These are phyloP conservation scores for Termitomyces sp. DNA, from an alignment of 768 basidiomycete species.

Conservation along the genomic window DNA sequence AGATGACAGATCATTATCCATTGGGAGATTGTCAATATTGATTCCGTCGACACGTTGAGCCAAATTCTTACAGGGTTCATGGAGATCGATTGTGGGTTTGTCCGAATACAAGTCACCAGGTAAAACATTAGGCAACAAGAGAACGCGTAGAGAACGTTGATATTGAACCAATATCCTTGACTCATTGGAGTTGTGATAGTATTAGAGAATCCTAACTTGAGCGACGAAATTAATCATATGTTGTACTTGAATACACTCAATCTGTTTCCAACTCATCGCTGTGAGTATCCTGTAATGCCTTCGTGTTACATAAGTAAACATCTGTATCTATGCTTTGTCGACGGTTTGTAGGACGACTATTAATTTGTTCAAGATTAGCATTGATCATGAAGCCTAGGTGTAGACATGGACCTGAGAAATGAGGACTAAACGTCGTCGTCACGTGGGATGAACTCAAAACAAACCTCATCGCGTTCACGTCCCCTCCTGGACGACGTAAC, in stretches of 20 bases:
- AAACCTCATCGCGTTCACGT: background rate
- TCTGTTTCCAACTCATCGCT: background rate
- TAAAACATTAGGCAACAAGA: background rate
- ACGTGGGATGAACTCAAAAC: background rate
- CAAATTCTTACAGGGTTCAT: background rate
- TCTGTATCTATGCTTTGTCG: background rate
- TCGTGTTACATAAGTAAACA: background rate
- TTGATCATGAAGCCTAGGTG: background rate
- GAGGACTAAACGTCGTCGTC: background rate
- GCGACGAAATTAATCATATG: background rate
- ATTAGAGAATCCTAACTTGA: background rate
- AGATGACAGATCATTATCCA: constrained; percentile 76
- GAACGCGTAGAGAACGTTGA: background rate
- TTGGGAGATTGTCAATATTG: constrained; percentile 50
- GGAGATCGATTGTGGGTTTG: background rate
- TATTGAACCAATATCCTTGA: background rate
- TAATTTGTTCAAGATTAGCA: background rate
- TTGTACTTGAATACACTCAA: background rate
- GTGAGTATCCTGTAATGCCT: background rate
- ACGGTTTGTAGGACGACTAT: background rate
- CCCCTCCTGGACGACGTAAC: background rate
- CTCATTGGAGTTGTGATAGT: background rate
- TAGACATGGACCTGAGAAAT: background rate
- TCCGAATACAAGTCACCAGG: background rate
- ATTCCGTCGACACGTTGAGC: constrained; percentile 58